Conservation (phyloP, 495 filamentous ascomycete genomes). For the Podospora didyma region DNA sequence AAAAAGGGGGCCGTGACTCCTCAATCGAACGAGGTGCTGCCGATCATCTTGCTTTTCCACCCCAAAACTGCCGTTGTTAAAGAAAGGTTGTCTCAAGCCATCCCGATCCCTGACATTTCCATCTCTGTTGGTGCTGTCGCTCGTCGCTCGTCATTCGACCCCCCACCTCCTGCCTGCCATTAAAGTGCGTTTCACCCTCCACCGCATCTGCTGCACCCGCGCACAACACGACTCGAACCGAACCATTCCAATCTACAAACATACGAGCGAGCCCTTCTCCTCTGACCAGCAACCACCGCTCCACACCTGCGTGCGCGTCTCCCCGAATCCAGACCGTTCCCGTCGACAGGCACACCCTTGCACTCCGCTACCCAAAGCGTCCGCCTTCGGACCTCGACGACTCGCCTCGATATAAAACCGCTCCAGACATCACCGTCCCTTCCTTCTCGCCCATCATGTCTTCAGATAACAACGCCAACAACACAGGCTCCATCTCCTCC, state of each 20-base stretch:
- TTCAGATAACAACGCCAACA: constrained; percentile 32
- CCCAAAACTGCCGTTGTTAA: constrained; percentile 4
- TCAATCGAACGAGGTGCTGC: constrained; percentile 19
- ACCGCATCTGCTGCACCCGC: constrained; percentile 8
- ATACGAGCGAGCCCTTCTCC: constrained; percentile 16
- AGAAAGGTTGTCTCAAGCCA: constrained; percentile 10
- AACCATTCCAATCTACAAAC: constrained; percentile 24
- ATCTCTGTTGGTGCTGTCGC: not conserved
- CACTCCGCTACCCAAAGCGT: not conserved
- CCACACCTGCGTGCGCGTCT: too few species aligned
- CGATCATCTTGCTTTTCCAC: constrained; percentile 10
- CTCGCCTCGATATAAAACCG: not conserved
- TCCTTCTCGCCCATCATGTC: constrained; percentile 31
- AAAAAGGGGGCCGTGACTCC: not conserved
- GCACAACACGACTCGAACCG: constrained; percentile 22
- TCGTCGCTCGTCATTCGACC: constrained; percentile 20
- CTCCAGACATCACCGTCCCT: not conserved
- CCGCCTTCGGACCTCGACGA: not conserved
- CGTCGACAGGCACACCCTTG: constrained; percentile 4
- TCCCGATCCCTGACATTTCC: constrained; percentile 4
- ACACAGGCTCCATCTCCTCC: constrained; percentile 19
- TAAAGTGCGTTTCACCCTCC: constrained; percentile 24
- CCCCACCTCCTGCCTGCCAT: constrained; percentile 9
- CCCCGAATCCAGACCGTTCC: constrained; percentile 1
- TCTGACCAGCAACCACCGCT: not conserved